Evolutionary conservation across 1,139 yeast genomes (phyloP).

Genomic region (Suzukiozyma palmioleophila): DNA sequence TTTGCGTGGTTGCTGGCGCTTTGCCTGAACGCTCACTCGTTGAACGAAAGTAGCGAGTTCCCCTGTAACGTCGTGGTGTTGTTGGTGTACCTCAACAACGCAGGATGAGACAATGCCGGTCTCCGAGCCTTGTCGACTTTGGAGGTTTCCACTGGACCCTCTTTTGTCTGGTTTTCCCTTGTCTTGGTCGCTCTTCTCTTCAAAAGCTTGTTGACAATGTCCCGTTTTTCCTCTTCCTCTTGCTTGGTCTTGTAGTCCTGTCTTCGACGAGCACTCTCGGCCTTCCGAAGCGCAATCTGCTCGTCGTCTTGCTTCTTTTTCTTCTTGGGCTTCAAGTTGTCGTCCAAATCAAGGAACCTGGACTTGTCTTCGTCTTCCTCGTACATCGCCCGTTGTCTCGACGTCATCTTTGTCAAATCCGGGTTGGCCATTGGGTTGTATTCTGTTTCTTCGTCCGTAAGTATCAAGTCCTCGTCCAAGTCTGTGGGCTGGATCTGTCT

Average conservation of each 20-base stretch:
- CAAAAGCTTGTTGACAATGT: slow-evolving; percentile 78
- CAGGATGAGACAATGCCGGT: slow-evolving; percentile 33
- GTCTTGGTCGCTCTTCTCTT: slow-evolving; percentile 78
- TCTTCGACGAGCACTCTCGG: slow-evolving; percentile 86
- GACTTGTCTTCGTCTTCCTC: slow-evolving; percentile 16
- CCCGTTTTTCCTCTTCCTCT: slow-evolving; percentile 88
- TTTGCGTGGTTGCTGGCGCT: too few relatives aligned
- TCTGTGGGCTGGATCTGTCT: slow-evolving; percentile 18
- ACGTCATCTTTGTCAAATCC: slow-evolving; percentile 57
- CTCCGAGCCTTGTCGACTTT: slow-evolving; percentile 28
- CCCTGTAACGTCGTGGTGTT: slow-evolving; percentile 17
- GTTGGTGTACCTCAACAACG: slow-evolving; percentile 24
- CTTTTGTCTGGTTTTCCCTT: slow-evolving; percentile 35
- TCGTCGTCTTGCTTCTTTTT: slow-evolving; percentile 70
- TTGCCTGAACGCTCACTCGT: slow-evolving; percentile 5
- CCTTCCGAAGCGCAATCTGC: slow-evolving; percentile 73
- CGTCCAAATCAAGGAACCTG: slow-evolving; percentile 21
- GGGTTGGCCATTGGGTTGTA: slow-evolving; percentile 38
- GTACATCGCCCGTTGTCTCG: slow-evolving; percentile 52
- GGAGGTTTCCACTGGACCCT: slow-evolving; percentile 27
- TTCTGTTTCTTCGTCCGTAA: slow-evolving; percentile 44
- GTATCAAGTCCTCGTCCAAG: slow-evolving; percentile 35
- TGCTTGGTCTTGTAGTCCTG: slow-evolving; percentile 80
- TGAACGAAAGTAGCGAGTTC: slow-evolving; percentile 17
- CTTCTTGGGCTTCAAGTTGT: slow-evolving; percentile 18